Evolutionary conservation across 192 early-diverging fungal genomes (phyloP), one percentile per base, ranked within the genome.

Genomic region (Polychytrium aggregatum): DNA sequence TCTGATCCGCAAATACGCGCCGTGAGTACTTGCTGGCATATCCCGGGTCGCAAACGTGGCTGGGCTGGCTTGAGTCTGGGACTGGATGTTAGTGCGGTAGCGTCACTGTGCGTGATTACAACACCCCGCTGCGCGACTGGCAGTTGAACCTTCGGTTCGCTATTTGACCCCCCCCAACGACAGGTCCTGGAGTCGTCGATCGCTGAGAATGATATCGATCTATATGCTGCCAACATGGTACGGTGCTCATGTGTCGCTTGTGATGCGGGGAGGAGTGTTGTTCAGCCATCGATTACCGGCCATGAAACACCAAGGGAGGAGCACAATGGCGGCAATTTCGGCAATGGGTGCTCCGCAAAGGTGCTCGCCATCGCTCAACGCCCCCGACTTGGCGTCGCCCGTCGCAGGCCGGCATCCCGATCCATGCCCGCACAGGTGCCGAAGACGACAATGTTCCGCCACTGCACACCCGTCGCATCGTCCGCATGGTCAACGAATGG

Each of bases 401-500:
- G n/a, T 37, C 11, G 25, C 54, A 83, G 81, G 76, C 67, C 10
- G 79, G 79, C 0, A 55, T 87, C 11, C 78, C 83, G 7, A 67
- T 85, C 18, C 44, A 84, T 21, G 75, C 74, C 5, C 60, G 81
- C 5, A 60, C 55, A 17, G 85, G 85, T 0, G 59, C 68, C 39
- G 60, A 64, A 6, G 85, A 87, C 41, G 72, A 83, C 42, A 87
- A 87, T 56, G 85, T 87, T 0, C 83, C 85, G 0, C 83, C 85
- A 1, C 47, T 82, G 22, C 79, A 84, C 48, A 71, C 75, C 0
- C 46, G 83, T 0, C 73, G 76, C 24, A 59, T 82, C 37, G 64
- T 78, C 9, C 62, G 84, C 9, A 44, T 87, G 17, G 71, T 79
- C 0, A 74, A 82, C 50, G 83, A 85, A 46, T 70, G 77, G 62